Conservation (phyloP, 305 asterid species). For the Fraxinus sp. region DNA sequence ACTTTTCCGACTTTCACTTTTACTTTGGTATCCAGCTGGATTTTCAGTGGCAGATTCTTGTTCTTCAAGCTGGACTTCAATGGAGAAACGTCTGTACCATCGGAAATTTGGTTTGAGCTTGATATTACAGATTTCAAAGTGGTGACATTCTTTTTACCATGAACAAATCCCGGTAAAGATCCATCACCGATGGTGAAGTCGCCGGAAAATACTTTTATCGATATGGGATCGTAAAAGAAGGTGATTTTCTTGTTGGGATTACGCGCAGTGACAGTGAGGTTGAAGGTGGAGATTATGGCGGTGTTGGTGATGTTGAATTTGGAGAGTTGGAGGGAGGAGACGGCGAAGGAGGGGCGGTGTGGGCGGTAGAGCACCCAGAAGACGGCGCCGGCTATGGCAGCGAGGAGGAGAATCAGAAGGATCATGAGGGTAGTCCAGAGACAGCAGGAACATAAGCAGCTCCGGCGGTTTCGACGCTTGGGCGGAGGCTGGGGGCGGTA, state of each 20-base stretch:
- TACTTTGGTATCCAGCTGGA: slow-evolving; percentile 74
- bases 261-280: slow-evolving; percentile 63
- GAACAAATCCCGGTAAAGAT: slow-evolving; percentile 54
- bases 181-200: slow-evolving; percentile 63
- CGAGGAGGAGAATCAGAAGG: slow-evolving; percentile 43
- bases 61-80: slow-evolving; percentile 61
- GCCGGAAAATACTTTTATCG: slow-evolving; percentile 47
- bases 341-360: slow-evolving; percentile 72
- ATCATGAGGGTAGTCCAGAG: slow-evolving; percentile 57
- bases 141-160: slow-evolving; percentile 55
- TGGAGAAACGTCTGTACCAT: slow-evolving; percentile 41
- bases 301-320: slow-evolving; percentile 76
- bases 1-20: slow-evolving; percentile 60
- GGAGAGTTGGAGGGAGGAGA: slow-evolving; percentile 59
- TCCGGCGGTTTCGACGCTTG: slow-evolving; percentile 54
- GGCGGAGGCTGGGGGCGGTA: slow-evolving; percentile 86
- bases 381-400: slow-evolving; percentile 59
- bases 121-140: slow-evolving; percentile 45
- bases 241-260: slow-evolving; percentile 68
- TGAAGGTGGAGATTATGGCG: slow-evolving; percentile 53
- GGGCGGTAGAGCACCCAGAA: slow-evolving; percentile 80
- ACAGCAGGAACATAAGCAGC: slow-evolving; percentile 64
- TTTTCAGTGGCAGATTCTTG: slow-evolving; percentile 53
- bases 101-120: slow-evolving; percentile 40
- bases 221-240: slow-evolving; percentile 55